phyloP scores from a whole-genome alignment of 192 early-diverging fungal species.

The Allomyces javanicus region DNA sequence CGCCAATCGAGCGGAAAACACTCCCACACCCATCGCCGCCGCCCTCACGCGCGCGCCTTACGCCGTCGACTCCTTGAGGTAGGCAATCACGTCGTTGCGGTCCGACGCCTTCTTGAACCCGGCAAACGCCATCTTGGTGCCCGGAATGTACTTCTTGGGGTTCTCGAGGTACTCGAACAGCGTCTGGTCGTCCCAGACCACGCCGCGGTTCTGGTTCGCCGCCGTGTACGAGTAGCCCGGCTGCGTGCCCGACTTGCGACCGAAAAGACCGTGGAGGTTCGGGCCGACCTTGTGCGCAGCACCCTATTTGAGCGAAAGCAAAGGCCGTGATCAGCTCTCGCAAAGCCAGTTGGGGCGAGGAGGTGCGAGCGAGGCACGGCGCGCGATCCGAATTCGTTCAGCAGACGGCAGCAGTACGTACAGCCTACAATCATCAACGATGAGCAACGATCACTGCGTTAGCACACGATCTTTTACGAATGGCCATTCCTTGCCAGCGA shows the following conservation, averaged over 20 bases:
- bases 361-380: too few species aligned
- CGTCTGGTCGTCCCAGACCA: conserved; percentile 72
- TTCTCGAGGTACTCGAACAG: conserved; percentile 94
- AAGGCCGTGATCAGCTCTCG: conserved; percentile 2
- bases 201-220: conserved; percentile 69
- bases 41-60: conserved; percentile 4
- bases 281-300: conserved; percentile 88
- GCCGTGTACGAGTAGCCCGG: conserved; percentile 80
- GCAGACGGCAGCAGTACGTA: too few species aligned
- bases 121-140: conserved; percentile 97
- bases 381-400: too few species aligned
- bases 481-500: too few species aligned
- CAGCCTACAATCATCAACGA: too few species aligned
- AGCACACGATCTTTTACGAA: too few species aligned
- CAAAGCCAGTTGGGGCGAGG: neutral
- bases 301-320: conserved; percentile 21
- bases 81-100: conserved; percentile 65
- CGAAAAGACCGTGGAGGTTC: conserved; percentile 83
- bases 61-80: conserved; percentile 57
- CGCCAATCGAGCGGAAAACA: neutral
- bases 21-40: neutral
- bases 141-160: conserved; percentile 92
- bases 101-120: conserved; percentile 60
- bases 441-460: too few species aligned
- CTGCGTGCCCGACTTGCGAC: conserved; percentile 67